Conservation (phyloP, 176 grass and related monocot species). For the Phragmites australis region DNA sequence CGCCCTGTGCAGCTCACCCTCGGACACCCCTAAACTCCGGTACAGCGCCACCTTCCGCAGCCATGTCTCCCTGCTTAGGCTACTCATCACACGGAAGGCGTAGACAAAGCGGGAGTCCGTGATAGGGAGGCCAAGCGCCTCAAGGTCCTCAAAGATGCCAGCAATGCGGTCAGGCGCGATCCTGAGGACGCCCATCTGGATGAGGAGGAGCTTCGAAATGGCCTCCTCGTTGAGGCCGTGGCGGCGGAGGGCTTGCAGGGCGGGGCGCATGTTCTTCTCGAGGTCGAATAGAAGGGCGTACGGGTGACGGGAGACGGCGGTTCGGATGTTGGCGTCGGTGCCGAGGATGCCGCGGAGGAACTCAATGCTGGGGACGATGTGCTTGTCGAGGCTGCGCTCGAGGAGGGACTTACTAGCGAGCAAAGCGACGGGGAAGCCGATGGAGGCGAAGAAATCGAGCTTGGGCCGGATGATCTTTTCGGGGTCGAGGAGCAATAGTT, state of each 20-base stretch:
- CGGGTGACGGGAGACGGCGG: not conserved
- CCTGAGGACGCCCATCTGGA: conserved; percentile 14
- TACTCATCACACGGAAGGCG: not conserved
- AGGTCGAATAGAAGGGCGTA: not conserved
- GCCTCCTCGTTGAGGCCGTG: conserved; percentile 2
- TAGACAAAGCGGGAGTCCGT: conserved; percentile 14
- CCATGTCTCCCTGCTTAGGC: conserved; percentile 21
- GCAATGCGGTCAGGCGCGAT: conserved; percentile 13
- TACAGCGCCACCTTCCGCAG: conserved; percentile 43
- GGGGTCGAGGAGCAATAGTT: conserved; percentile 3
- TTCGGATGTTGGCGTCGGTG: not conserved
- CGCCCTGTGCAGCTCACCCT: conserved; percentile 32
- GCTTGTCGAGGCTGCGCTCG: conserved; percentile 21
- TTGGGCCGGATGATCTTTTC: conserved; percentile 43
- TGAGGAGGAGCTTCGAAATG: conserved; percentile 28
- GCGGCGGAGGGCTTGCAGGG: conserved; percentile 26
- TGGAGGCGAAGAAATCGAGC: conserved; percentile 44
- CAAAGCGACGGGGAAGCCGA: conserved; percentile 5
- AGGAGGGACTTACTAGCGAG: not conserved
- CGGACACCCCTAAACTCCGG: conserved; percentile 40
- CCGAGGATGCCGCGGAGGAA: conserved; percentile 37
- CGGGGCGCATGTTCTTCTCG: conserved; percentile 29
- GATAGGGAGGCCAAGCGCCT: not conserved
- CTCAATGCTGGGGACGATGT: conserved; percentile 37
- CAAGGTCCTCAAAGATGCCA: conserved; percentile 41